phyloP scores from a whole-genome alignment of 1,284 basidiomycete genomes.

The Amylostereum areolatum region DNA sequence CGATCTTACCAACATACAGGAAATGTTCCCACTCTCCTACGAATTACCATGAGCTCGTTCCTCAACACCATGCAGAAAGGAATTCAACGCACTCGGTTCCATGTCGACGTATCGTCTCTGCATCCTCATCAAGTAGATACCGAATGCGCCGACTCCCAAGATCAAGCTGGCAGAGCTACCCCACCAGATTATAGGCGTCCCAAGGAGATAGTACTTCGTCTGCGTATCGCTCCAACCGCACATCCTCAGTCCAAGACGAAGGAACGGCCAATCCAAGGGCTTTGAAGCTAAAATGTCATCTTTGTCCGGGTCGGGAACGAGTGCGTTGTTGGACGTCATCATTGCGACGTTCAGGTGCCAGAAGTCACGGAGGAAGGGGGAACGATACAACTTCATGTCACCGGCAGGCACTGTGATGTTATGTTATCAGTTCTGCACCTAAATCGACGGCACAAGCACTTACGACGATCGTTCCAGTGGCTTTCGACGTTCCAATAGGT shows the following conservation, averaged over 20 bases:
- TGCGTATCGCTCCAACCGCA: conserved; percentile 91
- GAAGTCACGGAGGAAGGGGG: conserved; percentile 95
- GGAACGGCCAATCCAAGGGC: conserved; percentile 92
- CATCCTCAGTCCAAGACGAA: conserved; percentile 89
- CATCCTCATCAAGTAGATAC: conserved; percentile 74
- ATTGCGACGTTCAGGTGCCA: conserved; percentile 99
- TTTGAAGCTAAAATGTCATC: conserved; percentile 93
- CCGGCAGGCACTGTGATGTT: conserved; percentile 68
- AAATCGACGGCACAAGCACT: conserved; percentile 27
- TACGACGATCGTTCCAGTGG: conserved; percentile 91
- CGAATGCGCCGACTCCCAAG: conserved; percentile 47
- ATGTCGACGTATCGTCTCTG: conserved; percentile 92
- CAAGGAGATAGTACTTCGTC: conserved; percentile 91
- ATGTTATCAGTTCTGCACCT: background rate
- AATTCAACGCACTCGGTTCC: conserved; percentile 58
- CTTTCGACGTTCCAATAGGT: conserved; percentile 99
- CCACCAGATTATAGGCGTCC: conserved; percentile 95
- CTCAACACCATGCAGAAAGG: background rate
- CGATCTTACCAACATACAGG: conserved; percentile 88
- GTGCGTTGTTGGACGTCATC: conserved; percentile 99
- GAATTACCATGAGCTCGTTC: background rate
- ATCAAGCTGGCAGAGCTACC: conserved; percentile 65
- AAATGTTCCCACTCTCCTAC: conserved; percentile 90
- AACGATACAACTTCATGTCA: conserved; percentile 78
- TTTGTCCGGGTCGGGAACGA: conserved; percentile 96